Percentiles rank a stretch among this genome's conserved stretches.
Evolutionary conservation across 2,329 filamentous ascomycete species (phyloP).

Genomic region (Trichoderma sp.): DNA sequence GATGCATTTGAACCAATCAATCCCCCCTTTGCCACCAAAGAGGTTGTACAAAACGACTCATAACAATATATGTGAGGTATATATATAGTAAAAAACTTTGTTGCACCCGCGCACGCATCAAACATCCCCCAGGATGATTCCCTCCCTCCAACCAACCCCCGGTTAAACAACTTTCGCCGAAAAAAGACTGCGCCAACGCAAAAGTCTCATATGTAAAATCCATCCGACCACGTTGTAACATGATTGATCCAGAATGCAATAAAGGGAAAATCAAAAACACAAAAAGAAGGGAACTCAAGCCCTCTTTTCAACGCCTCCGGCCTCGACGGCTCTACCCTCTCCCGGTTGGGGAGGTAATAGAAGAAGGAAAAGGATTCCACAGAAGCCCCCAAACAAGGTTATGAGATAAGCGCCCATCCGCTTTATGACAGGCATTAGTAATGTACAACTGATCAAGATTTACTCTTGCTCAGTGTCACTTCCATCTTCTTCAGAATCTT

Average conservation of each 20-base stretch:
- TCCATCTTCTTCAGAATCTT: conserved; percentile 18
- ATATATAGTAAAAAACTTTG: neutral
- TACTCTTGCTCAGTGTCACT: conserved; percentile 31
- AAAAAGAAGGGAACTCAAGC: neutral
- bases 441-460: neutral
- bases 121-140: neutral
- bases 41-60: conserved; percentile 10
- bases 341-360: neutral
- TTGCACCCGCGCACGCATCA: neutral
- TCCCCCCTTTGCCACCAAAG: neutral
- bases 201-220: neutral
- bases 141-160: neutral
- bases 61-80: conserved; percentile 15
- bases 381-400: neutral
- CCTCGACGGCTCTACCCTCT: neutral
- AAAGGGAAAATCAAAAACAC: neutral
- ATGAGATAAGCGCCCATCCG: neutral
- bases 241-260: conserved; percentile 13
- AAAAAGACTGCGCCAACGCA: conserved; percentile 11
- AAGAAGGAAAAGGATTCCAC: neutral
- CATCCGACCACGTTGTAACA: conserved; percentile 2
- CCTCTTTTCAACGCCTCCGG: neutral
- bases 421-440: neutral
- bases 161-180: conserved; percentile 2
- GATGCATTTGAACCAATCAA: neutral